A percentile compares a stretch with the other conserved stretches of the same genome.
These are phyloP conservation scores for Ogataea philodendri DNA, from an alignment of 805 yeast species.

Conservation along the genomic window DNA sequence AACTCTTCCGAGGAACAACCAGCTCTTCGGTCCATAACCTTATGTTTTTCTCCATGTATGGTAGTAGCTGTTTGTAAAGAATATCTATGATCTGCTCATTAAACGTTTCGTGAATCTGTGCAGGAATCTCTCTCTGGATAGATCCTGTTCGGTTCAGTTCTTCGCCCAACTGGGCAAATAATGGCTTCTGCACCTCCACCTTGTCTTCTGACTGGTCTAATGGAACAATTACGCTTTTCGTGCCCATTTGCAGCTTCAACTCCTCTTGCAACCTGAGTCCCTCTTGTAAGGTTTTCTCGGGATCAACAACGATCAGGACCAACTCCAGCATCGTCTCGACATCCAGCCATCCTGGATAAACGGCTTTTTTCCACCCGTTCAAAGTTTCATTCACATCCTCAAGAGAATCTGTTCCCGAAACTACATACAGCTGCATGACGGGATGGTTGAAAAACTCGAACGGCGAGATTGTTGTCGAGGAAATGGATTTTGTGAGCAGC, in stretches of 20 bases:
- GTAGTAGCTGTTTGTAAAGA: conserved; percentile 53
- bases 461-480: conserved; percentile 61
- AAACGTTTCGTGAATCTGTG: conserved; percentile 29
- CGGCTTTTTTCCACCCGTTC: conserved; percentile 46
- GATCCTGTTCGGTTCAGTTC: conserved; percentile 33
- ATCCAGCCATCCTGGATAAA: conserved; percentile 63
- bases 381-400: conserved; percentile 58
- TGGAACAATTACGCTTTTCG: conserved; percentile 24
- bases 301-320: conserved; percentile 50
- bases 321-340: conserved; percentile 58
- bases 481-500: conserved; percentile 55
- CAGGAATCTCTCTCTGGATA: conserved; percentile 12
- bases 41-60: conserved; percentile 85
- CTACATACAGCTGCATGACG: conserved; percentile 65
- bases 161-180: conserved; percentile 44
- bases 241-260: conserved; percentile 24
- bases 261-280: conserved; percentile 33
- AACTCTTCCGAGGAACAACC: conserved; percentile 70
- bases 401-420: conserved; percentile 53
- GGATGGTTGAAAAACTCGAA: conserved; percentile 91
- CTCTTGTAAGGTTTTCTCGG: conserved; percentile 42
- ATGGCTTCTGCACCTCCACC: conserved; percentile 29
- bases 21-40: conserved; percentile 82
- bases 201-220: conserved; percentile 8
- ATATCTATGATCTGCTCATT: conserved; percentile 44